Evolutionary conservation across 345 rosid species (phyloP).

Genomic region (Trapa incisa): DNA sequence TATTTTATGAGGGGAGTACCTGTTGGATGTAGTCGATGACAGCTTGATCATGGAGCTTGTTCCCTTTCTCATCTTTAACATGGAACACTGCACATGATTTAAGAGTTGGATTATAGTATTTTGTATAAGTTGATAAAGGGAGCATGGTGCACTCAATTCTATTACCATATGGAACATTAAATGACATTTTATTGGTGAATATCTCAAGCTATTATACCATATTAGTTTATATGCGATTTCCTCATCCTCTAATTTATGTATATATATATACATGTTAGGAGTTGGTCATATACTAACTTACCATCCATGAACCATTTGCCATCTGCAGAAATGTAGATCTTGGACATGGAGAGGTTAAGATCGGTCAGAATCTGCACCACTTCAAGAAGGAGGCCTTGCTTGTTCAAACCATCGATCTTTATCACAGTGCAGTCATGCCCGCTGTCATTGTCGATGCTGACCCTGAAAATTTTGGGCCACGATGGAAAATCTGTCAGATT

Average conservation of each 20-base stretch:
- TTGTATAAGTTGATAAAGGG: no score
- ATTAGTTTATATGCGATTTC: no score
- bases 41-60: conserved; percentile 66
- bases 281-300: conserved; percentile 3
- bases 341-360: conserved; percentile 80
- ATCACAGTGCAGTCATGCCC: conserved; percentile 51
- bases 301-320: conserved; percentile 99
- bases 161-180: no score
- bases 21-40: conserved; percentile 73
- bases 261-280: no score
- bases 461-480: conserved; percentile 26
- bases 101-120: no score
- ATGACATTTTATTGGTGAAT: no score
- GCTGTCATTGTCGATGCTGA: conserved; percentile 59
- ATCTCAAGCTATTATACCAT: no score
- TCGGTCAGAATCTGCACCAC: conserved; percentile 88
- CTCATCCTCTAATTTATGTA: no score
- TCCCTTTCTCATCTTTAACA: conserved; percentile 79
- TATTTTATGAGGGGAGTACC: conserved; percentile 22
- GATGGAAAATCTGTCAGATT: background rate
- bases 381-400: conserved; percentile 66
- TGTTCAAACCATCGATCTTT: conserved; percentile 82
- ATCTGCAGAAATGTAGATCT: conserved; percentile 83
- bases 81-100: conserved; percentile 50
- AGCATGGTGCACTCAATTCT: no score